Base-by-base conservation (phyloP, 768 basidiomycete species). In the Panus rudis region DNA sequence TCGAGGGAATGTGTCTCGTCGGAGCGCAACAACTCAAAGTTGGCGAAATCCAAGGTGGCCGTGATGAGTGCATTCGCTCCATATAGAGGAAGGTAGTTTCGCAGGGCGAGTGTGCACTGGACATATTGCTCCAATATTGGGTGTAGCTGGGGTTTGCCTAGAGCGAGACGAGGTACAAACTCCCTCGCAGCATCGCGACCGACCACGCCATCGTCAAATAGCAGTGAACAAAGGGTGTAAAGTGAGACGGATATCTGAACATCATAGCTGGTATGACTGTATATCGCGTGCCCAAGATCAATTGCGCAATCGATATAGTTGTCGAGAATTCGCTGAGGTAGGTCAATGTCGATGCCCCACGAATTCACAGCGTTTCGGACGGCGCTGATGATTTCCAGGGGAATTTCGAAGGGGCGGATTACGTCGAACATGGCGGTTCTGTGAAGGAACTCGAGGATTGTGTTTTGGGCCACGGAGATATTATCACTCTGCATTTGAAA, bases 201-300 rank as follows among this genome's bases (percentile, higher is more conserved):
- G 13, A 49, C 45, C 2, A 52, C 47, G 14, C 60, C 52, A 46
- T 73, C 69, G 47, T 74, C 72, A 22, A 65, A 43, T 31, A 52
- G 64, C 38, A 63, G 61, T n/a, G 56, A 40, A 34, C 60, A 65
- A 0, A 68, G 59, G 1, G 70, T 71, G 48, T 60, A 71, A 7
- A 71, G 53, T 3, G 67, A 62, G 23, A 71, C 64, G 45, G 61
- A 57, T 5, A 67, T 56, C 38, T 55, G 55, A 1, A 57, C 60
- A 24, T 63, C 46, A 40, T 52, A 39, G 49, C 25, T 24, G 3
- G 44, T 46, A 39, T 49, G 44, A 17, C 16, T 16, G 24, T 49
- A 49, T 10, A 16, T 22, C 6, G 28, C 4, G 27, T 10, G 20
- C 6, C 28, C 45, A n/a, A 46, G 32, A 14, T 27, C 28, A 21